Conservation (phyloP, 129 eudicot genomes). For the Calendula officinalis region DNA sequence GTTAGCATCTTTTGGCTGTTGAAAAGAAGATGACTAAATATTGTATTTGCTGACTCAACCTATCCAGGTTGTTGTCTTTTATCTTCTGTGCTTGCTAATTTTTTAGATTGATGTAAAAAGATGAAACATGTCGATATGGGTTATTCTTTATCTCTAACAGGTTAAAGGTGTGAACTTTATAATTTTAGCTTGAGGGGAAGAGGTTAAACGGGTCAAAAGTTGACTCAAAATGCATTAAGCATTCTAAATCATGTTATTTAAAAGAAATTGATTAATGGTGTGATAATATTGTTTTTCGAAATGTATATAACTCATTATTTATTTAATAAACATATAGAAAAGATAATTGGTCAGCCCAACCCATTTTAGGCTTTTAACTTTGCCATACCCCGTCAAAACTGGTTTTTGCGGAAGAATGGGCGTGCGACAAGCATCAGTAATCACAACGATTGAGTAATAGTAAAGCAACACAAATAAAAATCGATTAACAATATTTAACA, state of each 20-base stretch:
- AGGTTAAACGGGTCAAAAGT: neutral
- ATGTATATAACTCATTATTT: neutral
- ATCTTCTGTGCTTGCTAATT: conserved; percentile 46
- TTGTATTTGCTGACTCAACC: conserved; percentile 46
- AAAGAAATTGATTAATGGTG: neutral
- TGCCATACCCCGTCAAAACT: too few relatives aligned
- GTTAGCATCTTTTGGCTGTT: conserved; percentile 78
- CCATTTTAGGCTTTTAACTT: too few relatives aligned
- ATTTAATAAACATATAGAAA: neutral
- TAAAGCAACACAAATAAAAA: too few relatives aligned
- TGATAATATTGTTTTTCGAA: neutral
- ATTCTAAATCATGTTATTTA: neutral
- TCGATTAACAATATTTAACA: too few relatives aligned
- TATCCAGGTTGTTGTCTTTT: conserved; percentile 55
- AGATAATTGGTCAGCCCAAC: too few relatives aligned
- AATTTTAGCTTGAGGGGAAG: neutral
- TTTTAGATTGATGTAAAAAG: conserved; percentile 22
- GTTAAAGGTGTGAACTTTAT: neutral
- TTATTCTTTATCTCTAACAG: neutral
- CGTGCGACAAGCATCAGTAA: too few relatives aligned
- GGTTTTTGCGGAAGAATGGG: too few relatives aligned
- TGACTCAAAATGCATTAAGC: neutral
- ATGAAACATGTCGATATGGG: neutral
- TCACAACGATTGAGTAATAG: too few relatives aligned
- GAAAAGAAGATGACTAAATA: conserved; percentile 67